Evolutionary conservation across 1,284 basidiomycete species (phyloP), one percentile per base, ranked within the genome.

Genomic region (Neonothopanus nambi): DNA sequence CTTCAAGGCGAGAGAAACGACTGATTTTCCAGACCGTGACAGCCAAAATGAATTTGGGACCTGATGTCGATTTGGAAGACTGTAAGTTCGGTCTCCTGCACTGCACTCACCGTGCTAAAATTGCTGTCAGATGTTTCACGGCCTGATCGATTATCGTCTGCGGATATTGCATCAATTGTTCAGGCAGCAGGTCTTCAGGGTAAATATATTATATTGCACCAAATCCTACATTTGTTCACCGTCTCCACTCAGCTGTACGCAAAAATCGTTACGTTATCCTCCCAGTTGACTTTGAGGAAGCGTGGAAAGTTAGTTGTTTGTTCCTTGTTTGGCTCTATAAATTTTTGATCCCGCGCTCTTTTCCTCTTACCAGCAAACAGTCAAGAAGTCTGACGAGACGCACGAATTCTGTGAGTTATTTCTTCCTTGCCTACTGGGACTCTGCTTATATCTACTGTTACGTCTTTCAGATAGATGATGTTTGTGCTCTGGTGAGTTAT

Each of bases 1-100:
- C 97, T 26, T 93, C 93, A 24, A 79, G 97, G 56, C 84, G 97
- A 63, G 97, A 99, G 75, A 93, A 95, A 69, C 92, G 97, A 50
- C 77, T 99, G 44, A 96, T 99, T 63, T 99, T 98, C 89, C 97
- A 99, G 70, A 98, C 97, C 9, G 92, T 95, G 52, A 97, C 95
- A 4, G 80, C 82, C 65, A 98, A 97, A 77, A 99, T 99, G 97
- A 98, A 97, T 69, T 80, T 99, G 41, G 89, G 94, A 23, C 94
- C 95, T 8, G 97, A 99, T 67, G 97, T 99, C 11, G 97, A 99
- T 70, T 75, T 99, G 38, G 97, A 99, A 74, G 97, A 99, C 67
- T 98, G 94, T 95, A 59, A 67, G 91, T 78, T 18, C 13, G 8
- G 21, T 30, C 21, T 17, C 48, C 39, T 42, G 24, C 24, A 21